Conservation (phyloP, 108 stramenopile genomes). For the Fragilariopsis cylindrus region DNA sequence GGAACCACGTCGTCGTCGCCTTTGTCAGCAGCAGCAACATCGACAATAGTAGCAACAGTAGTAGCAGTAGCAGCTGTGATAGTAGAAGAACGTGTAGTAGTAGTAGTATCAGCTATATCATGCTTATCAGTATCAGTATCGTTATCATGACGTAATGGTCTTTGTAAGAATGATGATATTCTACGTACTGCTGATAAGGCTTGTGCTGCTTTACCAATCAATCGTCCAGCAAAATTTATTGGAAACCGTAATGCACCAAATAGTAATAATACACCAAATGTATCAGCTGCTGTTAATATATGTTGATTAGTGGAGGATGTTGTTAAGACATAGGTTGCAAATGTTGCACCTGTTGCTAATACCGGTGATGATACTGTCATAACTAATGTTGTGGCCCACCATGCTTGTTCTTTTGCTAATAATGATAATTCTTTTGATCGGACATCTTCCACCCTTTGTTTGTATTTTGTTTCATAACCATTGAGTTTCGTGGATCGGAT, state of each 20-base stretch:
- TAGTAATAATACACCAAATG: slow-evolving; percentile 70
- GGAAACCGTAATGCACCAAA: slow-evolving; percentile 83
- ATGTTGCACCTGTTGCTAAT: slow-evolving; percentile 69
- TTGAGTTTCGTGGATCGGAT: slow-evolving; percentile 86
- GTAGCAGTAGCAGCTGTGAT: too few relatives aligned
- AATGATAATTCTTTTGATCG: slow-evolving; percentile 55
- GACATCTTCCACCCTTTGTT: slow-evolving; percentile 41
- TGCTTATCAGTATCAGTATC: too few relatives aligned
- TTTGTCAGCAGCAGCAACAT: not conserved
- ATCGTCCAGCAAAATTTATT: slow-evolving; percentile 75
- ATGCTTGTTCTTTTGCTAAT: slow-evolving; percentile 60
- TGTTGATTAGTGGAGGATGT: slow-evolving; percentile 42
- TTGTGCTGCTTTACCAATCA: slow-evolving; percentile 68
- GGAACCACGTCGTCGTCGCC: not conserved
- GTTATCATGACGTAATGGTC: slow-evolving; percentile 32
- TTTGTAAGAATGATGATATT: slow-evolving; percentile 54
- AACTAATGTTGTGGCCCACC: slow-evolving; percentile 70
- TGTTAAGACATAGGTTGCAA: slow-evolving; percentile 61
- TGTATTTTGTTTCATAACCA: slow-evolving; percentile 68
- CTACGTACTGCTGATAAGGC: slow-evolving; percentile 63
- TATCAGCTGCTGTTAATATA: slow-evolving; percentile 65
- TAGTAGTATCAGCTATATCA: too few relatives aligned
- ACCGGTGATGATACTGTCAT: slow-evolving; percentile 67
- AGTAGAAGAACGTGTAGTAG: too few relatives aligned
- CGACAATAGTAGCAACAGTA: too few relatives aligned